Base-by-base conservation (phyloP, 1,139 yeast species). In the Blastobotrys buckinghamii region DNA sequence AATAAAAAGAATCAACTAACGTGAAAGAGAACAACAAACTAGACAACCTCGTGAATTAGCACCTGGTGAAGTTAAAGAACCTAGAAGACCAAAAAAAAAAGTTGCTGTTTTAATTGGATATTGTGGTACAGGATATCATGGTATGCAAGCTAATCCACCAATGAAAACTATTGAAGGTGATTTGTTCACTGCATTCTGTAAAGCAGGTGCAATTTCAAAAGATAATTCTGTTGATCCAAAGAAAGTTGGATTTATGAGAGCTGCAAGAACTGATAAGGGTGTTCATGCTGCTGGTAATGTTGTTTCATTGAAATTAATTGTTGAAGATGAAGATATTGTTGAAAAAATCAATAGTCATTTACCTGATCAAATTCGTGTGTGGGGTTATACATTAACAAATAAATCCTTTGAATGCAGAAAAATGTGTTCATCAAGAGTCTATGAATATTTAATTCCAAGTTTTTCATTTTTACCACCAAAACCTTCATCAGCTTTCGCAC, bases 241-340 rank as follows among this genome's bases (percentile, higher is more conserved):
- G 64, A 92, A 92, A 64, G 82, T 83, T 49, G 90, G 94, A 0
- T 86, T 94, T 61, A 84, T 87, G 86, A 78, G 99, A 60, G 96
- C 97, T 42, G 98, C 98, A 2, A 77, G 98, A 67, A 92, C 99
- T 5, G 99, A 92, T 66, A 94, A 92, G 68, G 99, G 98, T 53
- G 99, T 92, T 15, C 99, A 92, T 68, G 98, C 99, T 24, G 97
- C 97, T 5, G 97, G 98, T 26, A 92, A 92, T 64, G 89, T 92
- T 29, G 80, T 94, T 40, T 85, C 96, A 8, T 73, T 88, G 60
- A 92, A 92, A 64, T 72, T 92, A 73, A 89, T 90, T 59, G 78
- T 90, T 50, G 97, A 90, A 64, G 97, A 90, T 60, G 78, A 76
- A n/a, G 84, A 85, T 49, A 76, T 90, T 47, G 74, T 84, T 40